Percentiles rank a stretch among this genome's conserved stretches.
Conservation (phyloP, 805 yeast species). For the Kregervanrija fluxuum region DNA sequence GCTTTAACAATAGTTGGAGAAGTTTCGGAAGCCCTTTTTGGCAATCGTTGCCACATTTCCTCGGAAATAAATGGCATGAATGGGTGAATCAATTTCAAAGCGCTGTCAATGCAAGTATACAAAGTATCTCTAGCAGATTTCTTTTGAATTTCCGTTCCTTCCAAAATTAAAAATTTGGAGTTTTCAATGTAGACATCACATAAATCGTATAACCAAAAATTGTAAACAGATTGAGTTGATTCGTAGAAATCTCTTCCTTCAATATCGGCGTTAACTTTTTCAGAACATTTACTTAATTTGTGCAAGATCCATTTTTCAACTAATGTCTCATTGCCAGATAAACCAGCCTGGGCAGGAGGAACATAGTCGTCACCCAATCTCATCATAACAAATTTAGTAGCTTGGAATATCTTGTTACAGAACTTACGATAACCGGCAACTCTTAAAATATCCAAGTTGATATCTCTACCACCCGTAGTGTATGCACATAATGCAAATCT, state of each 20-base stretch:
- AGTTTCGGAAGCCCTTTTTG: conserved; percentile 69
- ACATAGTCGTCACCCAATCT: conserved; percentile 82
- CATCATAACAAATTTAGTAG: conserved; percentile 92
- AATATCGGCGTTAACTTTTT: conserved; percentile 53
- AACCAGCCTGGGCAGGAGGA: conserved; percentile 59
- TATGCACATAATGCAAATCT: conserved; percentile 98
- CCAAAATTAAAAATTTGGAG: conserved; percentile 85
- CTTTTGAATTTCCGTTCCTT: conserved; percentile 80
- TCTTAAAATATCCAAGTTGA: conserved; percentile 89
- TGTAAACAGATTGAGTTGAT: conserved; percentile 80
- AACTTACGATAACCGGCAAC: conserved; percentile 99
- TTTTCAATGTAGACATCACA: conserved; percentile 98
- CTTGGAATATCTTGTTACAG: conserved; percentile 99
- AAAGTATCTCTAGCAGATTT: conserved; percentile 90
- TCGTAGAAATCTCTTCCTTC: conserved; percentile 86
- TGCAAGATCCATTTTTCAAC: conserved; percentile 97
- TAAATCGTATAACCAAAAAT: conserved; percentile 88
- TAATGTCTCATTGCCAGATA: conserved; percentile 75
- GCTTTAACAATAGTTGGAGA: conserved; percentile 73
- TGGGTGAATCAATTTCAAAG: conserved; percentile 89
- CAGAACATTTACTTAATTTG: conserved; percentile 66
- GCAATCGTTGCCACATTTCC: conserved; percentile 98
- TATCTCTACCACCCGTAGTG: conserved; percentile 98
- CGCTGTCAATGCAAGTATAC: conserved; percentile 88
- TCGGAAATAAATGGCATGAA: conserved; percentile 97